phyloP scores from a whole-genome alignment of 441 rosid genomes.

The Bocquillonia castaneifolia region DNA sequence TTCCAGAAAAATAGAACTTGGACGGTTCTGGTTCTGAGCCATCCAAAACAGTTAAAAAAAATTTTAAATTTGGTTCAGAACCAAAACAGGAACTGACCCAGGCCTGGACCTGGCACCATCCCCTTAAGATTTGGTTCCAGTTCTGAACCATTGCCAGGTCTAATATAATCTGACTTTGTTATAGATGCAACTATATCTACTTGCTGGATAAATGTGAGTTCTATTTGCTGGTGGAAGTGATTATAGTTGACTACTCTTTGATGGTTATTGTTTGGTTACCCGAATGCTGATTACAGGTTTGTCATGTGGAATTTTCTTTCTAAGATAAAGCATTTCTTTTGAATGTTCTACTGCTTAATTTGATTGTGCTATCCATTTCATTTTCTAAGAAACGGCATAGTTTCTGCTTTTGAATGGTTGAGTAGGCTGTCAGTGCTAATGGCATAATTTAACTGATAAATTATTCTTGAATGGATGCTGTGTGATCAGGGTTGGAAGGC shows the following conservation, averaged over 20 bases:
- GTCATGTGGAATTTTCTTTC: neutral
- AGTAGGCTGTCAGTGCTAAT: constrained; percentile 10
- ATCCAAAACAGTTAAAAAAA: too few relatives aligned
- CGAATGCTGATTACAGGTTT: neutral
- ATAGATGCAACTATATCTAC: neutral
- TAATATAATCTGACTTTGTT: neutral
- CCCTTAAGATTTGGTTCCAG: too few relatives aligned
- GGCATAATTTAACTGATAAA: constrained; percentile 17
- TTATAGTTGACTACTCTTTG: neutral
- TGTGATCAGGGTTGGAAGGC: constrained; percentile 89
- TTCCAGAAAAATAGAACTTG: too few relatives aligned
- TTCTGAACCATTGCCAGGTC: too few relatives aligned
- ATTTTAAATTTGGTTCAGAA: too few relatives aligned
- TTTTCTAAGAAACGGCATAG: constrained; percentile 2
- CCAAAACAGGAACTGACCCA: too few relatives aligned
- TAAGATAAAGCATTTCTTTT: neutral
- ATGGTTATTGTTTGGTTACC: neutral
- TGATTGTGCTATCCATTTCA: neutral
- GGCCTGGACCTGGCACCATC: too few relatives aligned
- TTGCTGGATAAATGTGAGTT: neutral
- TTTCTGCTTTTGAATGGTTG: constrained; percentile 1
- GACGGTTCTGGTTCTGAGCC: too few relatives aligned
- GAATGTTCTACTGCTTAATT: neutral
- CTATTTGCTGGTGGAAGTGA: neutral
- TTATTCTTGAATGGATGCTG: constrained; percentile 26